phyloP scores from a whole-genome alignment of 177 flowering plant species.

The Vitis hybrid region DNA sequence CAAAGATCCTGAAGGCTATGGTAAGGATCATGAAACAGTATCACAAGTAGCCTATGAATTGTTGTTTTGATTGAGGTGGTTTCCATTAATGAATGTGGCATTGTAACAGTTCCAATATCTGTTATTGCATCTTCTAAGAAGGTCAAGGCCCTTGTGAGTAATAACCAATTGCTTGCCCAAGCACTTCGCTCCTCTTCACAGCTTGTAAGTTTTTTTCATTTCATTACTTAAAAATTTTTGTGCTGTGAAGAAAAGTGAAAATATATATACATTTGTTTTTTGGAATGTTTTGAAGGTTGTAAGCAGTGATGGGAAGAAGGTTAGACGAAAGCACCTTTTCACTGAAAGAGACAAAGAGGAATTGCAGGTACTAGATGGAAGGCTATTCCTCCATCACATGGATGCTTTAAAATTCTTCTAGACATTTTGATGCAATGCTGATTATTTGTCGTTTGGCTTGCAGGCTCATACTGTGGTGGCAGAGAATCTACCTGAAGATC shows the following conservation, averaged over 20 bases:
- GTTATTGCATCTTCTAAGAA: constrained; percentile 79
- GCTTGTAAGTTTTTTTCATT: constrained; percentile 52
- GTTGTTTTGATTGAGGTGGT: not conserved
- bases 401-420: not conserved
- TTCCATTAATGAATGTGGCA: not conserved
- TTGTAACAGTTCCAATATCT: constrained; percentile 68
- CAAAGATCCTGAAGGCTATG: constrained; percentile 77
- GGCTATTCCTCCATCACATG: not conserved
- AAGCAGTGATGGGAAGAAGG: constrained; percentile 76
- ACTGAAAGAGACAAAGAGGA: constrained; percentile 88
- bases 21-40: constrained; percentile 32
- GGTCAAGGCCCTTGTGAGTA: constrained; percentile 64
- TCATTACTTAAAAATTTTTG: not conserved
- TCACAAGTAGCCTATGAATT: not conserved
- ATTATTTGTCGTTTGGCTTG: constrained; percentile 13
- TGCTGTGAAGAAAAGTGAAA: not conserved
- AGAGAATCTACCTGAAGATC: constrained; percentile 95
- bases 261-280: not conserved
- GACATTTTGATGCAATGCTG: not conserved
- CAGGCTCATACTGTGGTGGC: constrained; percentile 83
- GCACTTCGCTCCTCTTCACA: constrained; percentile 81
- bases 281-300: constrained; percentile 50
- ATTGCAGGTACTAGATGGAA: constrained; percentile 58
- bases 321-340: constrained; percentile 63
- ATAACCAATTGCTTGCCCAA: constrained; percentile 57